These are phyloP conservation scores for Mycena alexandri DNA, from an alignment of 768 basidiomycete genomes.

Conservation along the genomic window DNA sequence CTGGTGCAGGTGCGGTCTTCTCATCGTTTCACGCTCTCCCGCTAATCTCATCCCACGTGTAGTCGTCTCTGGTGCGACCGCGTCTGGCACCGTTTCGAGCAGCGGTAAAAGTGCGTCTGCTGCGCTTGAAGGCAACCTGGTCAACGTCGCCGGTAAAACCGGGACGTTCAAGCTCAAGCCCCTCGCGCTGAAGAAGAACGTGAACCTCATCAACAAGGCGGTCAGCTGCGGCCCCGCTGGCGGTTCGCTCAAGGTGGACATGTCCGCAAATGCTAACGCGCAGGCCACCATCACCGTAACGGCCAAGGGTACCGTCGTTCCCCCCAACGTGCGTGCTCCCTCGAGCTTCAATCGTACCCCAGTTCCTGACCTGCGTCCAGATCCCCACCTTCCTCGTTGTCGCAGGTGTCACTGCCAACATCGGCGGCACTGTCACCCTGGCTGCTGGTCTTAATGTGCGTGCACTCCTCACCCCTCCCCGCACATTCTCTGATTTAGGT, in stretches of 20 bases:
- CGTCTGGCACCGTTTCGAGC: too few species aligned
- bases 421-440: slow-evolving; percentile 40
- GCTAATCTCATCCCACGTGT: too few species aligned
- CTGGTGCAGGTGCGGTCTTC: too few species aligned
- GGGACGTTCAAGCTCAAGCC: slow-evolving; percentile 13
- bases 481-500: too few species aligned
- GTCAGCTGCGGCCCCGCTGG: slow-evolving; percentile 9
- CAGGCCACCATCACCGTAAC: slow-evolving; percentile 36
- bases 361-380: background rate
- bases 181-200: slow-evolving; percentile 16
- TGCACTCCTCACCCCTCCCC: too few species aligned
- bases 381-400: slow-evolving; percentile 32
- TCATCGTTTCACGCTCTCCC: too few species aligned
- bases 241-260: slow-evolving; percentile 14
- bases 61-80: too few species aligned
- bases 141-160: background rate
- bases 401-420: slow-evolving; percentile 34
- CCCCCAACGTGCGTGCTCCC: slow-evolving; percentile 32
- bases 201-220: slow-evolving; percentile 19
- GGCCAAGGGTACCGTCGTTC: slow-evolving; percentile 45
- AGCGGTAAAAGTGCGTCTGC: slow-evolving; percentile 10
- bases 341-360: too few species aligned
- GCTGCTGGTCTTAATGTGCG: slow-evolving; percentile 20
- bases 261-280: slow-evolving; percentile 19
- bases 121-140: too few species aligned